Base-by-base conservation (phyloP, 257 asterid genomes). In the Thymus mandschuricus region DNA sequence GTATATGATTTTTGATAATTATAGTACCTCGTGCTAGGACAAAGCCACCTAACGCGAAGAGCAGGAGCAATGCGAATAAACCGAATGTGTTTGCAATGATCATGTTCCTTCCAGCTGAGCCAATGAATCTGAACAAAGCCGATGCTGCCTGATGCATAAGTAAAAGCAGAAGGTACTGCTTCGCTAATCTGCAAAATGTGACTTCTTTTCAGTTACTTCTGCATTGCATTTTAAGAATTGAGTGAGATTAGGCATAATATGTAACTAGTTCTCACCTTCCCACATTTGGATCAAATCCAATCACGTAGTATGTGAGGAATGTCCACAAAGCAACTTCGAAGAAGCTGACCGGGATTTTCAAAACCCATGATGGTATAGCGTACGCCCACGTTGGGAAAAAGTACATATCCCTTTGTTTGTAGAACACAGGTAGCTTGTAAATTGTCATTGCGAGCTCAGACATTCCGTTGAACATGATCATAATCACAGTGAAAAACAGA, bases 311-410 rank as follows among this genome's bases (percentile, higher is more conserved):
- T 43, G 92, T 86, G 78, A 83, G 27, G 41, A 81, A 76, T 50
- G 83, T 81, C 92, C 88, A 88, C 54, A 86, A 70, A 3, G 70
- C 86, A 11, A 80, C 88, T 82, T 88, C 96, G 6, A 80, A 5
- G 21, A 85, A 78, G 10, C 88, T 77, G 3, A 83, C 33, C 0
- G 94, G 91, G 13, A 87, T 81, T 71, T 83, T 87, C 61, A 87
- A 75, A 67, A 87, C 29, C 94, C 94, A 87, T 5, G 89, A 54
- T 45, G 94, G 94, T 66, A 87, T 48, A 46, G 85, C 89, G 58
- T 83, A 87, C 21, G 94, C 86, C 94, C 91, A 87, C 4, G 94
- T 67, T 0, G 91, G 94, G 69, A 81, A 83, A 57, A 87, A 87
- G 71, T 66, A 80, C 83, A 81, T 81, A 65, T 81, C 84, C 75